phyloP scores from a whole-genome alignment of 2,329 filamentous ascomycete species.

The Rhynchosporium graminicola region DNA sequence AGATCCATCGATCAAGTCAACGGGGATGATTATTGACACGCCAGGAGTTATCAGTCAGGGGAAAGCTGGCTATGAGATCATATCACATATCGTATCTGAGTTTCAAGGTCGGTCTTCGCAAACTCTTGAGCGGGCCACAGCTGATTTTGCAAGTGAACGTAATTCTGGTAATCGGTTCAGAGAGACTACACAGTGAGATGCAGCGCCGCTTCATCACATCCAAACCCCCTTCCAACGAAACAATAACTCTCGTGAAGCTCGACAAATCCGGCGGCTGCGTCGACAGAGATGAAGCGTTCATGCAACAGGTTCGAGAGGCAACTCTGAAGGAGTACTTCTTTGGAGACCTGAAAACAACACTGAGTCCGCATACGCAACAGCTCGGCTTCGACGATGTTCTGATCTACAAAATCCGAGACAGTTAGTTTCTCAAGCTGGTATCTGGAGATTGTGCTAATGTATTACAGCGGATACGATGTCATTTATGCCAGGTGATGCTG shows the following conservation, averaged over 20 bases:
- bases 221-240: constrained; percentile 61
- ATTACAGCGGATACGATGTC: constrained; percentile 35
- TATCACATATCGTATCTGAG: constrained; percentile 76
- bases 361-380: constrained; percentile 86
- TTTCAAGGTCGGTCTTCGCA: constrained; percentile 56
- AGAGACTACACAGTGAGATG: constrained; percentile 74
- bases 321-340: constrained; percentile 94
- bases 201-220: constrained; percentile 63
- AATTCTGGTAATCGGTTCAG: constrained; percentile 79
- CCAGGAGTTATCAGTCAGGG: constrained; percentile 68
- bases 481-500: constrained; percentile 40
- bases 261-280: constrained; percentile 86
- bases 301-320: constrained; percentile 72
- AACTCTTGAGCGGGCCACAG: neutral
- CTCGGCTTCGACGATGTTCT: constrained; percentile 74
- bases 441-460: constrained; percentile 19
- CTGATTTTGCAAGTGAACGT: constrained; percentile 61
- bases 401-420: constrained; percentile 69
- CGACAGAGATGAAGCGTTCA: constrained; percentile 70
- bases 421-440: constrained; percentile 44
- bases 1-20: constrained; percentile 67
- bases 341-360: constrained; percentile 71
- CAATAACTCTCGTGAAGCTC: constrained; percentile 73
- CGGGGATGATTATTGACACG: constrained; percentile 86
- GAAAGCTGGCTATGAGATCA: constrained; percentile 69